Conservation (phyloP, 208 protist species). For the Leishmania tarentolae region DNA sequence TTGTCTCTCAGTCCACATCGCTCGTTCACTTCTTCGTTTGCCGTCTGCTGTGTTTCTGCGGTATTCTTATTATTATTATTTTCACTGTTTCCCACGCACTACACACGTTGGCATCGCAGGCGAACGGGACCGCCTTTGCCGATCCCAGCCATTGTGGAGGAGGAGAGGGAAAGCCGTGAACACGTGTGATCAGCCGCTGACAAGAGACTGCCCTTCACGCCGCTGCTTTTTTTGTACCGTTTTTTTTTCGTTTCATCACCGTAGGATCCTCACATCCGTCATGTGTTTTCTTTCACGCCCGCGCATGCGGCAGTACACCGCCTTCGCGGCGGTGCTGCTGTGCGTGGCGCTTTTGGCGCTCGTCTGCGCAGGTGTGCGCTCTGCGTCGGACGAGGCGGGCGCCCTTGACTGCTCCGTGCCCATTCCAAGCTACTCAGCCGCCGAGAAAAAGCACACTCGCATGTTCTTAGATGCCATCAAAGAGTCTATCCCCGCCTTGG, state of each 20-base stretch:
- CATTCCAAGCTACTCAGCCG: slow-evolving; percentile 18
- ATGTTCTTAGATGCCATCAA: slow-evolving; percentile 23
- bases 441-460: slow-evolving; percentile 18
- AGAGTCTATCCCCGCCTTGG: slow-evolving; percentile 9
- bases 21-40: not conserved
- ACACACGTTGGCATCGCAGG: not conserved
- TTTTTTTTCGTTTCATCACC: not conserved
- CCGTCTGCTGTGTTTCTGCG: not conserved
- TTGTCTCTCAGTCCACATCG: not conserved
- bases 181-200: not conserved
- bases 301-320: not conserved
- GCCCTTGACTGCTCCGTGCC: not conserved
- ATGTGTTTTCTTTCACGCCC: slow-evolving; percentile 5
- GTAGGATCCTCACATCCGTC: slow-evolving; percentile 2
- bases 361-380: not conserved
- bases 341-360: slow-evolving; percentile 16
- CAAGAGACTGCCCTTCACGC: not conserved
- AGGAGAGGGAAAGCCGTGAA: not conserved
- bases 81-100: not conserved
- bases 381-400: not conserved
- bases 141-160: not conserved
- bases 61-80: not conserved
- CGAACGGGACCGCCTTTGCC: not conserved
- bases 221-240: not conserved
- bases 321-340: slow-evolving; percentile 10